phyloP scores from a whole-genome alignment of 495 filamentous ascomycete species.

The Xylaria venustula region DNA sequence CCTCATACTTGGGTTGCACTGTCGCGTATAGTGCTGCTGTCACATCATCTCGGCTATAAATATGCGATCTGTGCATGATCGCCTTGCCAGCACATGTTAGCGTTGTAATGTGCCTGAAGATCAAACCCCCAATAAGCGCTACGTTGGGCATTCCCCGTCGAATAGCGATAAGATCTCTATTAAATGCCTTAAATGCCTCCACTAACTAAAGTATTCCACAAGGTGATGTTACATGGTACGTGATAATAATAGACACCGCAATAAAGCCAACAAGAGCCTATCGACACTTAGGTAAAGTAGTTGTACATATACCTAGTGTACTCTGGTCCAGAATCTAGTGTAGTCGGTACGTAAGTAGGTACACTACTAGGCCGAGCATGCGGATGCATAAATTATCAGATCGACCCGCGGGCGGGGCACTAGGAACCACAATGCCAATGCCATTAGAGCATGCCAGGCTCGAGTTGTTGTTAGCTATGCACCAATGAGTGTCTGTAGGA shows the following conservation, averaged over 20 bases:
- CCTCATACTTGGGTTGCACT: neutral
- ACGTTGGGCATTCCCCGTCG: neutral
- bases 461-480: neutral
- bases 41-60: constrained; percentile 12
- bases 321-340: no score
- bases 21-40: neutral
- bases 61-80: constrained; percentile 6
- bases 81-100: neutral
- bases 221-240: neutral
- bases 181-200: no score
- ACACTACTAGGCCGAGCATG: neutral
- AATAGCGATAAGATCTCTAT: neutral
- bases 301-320: no score
- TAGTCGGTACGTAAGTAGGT: no score
- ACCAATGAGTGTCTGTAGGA: neutral
- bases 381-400: neutral
- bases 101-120: constrained; percentile 13
- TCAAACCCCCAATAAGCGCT: neutral
- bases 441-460: neutral
- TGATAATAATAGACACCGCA: neutral
- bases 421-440: neutral
- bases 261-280: no score
- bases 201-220: no score
- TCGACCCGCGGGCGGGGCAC: no score
- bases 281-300: no score